Base-by-base conservation (phyloP, 2,329 filamentous ascomycete species). In the Xylaria digitata region DNA sequence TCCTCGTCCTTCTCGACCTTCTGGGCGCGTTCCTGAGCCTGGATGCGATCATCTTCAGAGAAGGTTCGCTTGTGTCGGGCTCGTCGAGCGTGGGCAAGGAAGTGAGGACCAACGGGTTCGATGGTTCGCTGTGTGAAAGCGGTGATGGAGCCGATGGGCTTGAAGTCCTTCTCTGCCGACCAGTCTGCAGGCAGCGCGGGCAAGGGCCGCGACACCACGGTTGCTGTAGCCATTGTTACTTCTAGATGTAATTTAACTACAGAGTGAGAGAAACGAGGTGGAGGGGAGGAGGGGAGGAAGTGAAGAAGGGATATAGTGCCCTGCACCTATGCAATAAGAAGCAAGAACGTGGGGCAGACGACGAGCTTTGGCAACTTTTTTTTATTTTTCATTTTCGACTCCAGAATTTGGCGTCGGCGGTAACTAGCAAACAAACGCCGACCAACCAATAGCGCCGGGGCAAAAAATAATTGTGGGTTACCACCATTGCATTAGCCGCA, bases 31-130 rank as follows among this genome's bases (percentile, higher is more conserved):
- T 96, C 90, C 82, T 96, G 92, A 55, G 96, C 96, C 84, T 97
- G 93, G 78, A 99, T 96, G 73, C 94, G 92, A 81, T 99, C 96
- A 82, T 99, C 96, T 83, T 99, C 95, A 77, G 93, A 97, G 83
- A 99, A 99, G 58, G 96, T 99, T 78, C 96, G 94, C 85, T 97
- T 93, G 83, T 98, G 94, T 72, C 94, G 92, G 82, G 94, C 93
- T 82, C 96, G 92, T 78, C 96, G 94, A 76, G 96, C 96, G 82
- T 98, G 94, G 74, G 96, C 96, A 72, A 99, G 90, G 86, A 97
- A 99, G 85, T 97, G 93, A 81, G 96, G 95, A 74, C 96, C 96
- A 74, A 98, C 93, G 61, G 96, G 94, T 85, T 98, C 96, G 76
- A 99, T 90, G 79, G 92, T 95, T 78, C 96, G 91, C 84, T 94